Conservation (phyloP, 129 eudicot genomes). For the Oenanthe sinensis region DNA sequence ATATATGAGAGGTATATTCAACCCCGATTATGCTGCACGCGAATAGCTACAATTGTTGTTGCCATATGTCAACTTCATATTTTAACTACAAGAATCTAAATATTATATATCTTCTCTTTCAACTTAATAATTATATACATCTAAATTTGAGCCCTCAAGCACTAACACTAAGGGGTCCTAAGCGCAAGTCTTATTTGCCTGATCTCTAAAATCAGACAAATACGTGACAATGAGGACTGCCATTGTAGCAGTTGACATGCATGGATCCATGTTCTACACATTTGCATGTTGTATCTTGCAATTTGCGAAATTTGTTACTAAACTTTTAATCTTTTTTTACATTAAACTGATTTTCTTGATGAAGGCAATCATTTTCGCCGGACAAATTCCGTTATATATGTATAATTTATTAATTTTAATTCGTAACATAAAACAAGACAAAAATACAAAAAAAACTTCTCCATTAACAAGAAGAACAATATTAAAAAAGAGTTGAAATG, state of each 20-base stretch:
- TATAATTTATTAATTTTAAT: too few relatives aligned
- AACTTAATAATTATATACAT: background rate
- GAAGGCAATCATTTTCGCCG: background rate
- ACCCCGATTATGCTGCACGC: background rate
- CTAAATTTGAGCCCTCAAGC: background rate
- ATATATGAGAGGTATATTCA: background rate
- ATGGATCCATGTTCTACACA: too few relatives aligned
- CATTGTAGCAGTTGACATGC: too few relatives aligned
- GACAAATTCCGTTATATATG: background rate
- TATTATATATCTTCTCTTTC: background rate
- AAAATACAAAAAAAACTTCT: background rate
- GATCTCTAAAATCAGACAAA: background rate
- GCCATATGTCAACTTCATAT: background rate
- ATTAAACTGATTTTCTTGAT: background rate
- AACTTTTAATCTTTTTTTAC: too few relatives aligned
- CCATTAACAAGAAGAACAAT: slow-evolving; percentile 9
- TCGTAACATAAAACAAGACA: background rate
- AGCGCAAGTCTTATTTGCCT: too few relatives aligned
- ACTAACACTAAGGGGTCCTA: too few relatives aligned
- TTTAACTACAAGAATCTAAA: background rate
- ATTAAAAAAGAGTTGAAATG: background rate
- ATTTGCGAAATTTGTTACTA: too few relatives aligned
- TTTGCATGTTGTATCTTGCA: too few relatives aligned
- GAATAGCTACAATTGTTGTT: background rate
- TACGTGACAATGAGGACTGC: background rate